Conservation (phyloP, 495 filamentous ascomycete species). For the Hyaloscypha hepaticicola region DNA sequence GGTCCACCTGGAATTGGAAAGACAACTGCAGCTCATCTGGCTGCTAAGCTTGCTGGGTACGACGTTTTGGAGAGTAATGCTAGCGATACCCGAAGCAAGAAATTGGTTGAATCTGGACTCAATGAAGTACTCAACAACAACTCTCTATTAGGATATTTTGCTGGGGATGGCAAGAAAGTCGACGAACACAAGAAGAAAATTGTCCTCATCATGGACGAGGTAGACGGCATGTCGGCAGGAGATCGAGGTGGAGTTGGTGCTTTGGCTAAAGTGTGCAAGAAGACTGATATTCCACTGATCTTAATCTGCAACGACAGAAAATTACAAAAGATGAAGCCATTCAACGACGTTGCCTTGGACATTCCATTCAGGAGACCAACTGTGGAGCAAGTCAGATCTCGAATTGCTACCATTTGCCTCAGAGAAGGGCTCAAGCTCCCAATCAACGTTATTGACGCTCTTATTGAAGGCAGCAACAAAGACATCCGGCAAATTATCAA, state of each 20-base stretch:
- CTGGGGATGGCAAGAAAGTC: conserved; percentile 77
- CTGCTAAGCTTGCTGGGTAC: conserved; percentile 89
- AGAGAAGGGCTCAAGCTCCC: conserved; percentile 88
- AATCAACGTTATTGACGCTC: conserved; percentile 80
- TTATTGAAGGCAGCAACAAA: conserved; percentile 91
- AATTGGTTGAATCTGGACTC: conserved; percentile 84
- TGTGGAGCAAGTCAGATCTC: conserved; percentile 79
- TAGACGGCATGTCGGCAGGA: conserved; percentile 98
- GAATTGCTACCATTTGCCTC: conserved; percentile 92
- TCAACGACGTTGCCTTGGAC: conserved; percentile 80
- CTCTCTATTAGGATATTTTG: conserved; percentile 88
- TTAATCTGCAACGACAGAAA: conserved; percentile 95
- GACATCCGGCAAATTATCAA: conserved; percentile 99
- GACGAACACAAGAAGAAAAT: conserved; percentile 84
- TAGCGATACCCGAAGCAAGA: conserved; percentile 96
- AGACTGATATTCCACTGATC: conserved; percentile 91
- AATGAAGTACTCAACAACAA: conserved; percentile 89
- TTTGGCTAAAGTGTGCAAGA: conserved; percentile 89
- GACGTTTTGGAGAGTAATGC: conserved; percentile 95
- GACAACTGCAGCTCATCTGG: conserved; percentile 93
- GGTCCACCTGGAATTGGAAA: conserved; percentile 97
- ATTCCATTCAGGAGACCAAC: conserved; percentile 87
- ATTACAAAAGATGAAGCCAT: conserved; percentile 96
- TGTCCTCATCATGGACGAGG: conserved; percentile 97
- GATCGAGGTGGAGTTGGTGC: conserved; percentile 96